Evolutionary conservation across 2,329 filamentous ascomycete genomes (phyloP), one percentile per base, ranked within the genome.

Genomic region (Cercospora nicotianae): DNA sequence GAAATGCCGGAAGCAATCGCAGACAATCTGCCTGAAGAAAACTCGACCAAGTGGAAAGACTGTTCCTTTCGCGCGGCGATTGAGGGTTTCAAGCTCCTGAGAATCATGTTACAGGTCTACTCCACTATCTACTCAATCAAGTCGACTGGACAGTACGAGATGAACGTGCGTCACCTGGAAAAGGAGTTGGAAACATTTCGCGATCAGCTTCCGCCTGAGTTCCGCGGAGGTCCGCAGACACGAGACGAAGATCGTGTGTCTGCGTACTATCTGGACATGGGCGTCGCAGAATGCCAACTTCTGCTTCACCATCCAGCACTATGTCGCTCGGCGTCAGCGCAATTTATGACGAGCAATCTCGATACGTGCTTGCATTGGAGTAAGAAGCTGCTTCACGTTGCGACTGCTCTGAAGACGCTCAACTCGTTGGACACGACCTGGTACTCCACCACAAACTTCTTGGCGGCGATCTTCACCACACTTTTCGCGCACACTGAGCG

Each of bases 371-470:
- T 92, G 36, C 85, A 89, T 60, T 87, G 87, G 9, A 86, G 90
- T 5, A 84, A 86, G 58, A 85, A 89, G 69, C 87, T 93, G 79
- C 81, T 94, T 2, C 81, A 83, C 23, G 83, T 85, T 28, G 86
- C 89, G 5, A 82, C 83, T 23, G 82, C 87, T 63, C 79, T 94
- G 59, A 85, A 87, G 67, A 84, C 84, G 72, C 82, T 89, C 66
- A 91, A 90, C 74, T 88, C 87, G 55, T 80, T 94, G 3, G 91
- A 94, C 75, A 91, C 90, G 1, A 92, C 91, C 0, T 94, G 91
- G 90, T 91, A 91, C 73, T 89, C 90, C 59, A 84, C 88, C 60
- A 89, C 91, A 0, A 85, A 91, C 5, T 92, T 91, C 74, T 84
- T 91, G 12, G 87, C 90, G 53, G 90, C 90, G 28, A 89, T 92